phyloP scores from a whole-genome alignment of 176 grass and related monocot species.

The Puccinellia tenuiflora region DNA sequence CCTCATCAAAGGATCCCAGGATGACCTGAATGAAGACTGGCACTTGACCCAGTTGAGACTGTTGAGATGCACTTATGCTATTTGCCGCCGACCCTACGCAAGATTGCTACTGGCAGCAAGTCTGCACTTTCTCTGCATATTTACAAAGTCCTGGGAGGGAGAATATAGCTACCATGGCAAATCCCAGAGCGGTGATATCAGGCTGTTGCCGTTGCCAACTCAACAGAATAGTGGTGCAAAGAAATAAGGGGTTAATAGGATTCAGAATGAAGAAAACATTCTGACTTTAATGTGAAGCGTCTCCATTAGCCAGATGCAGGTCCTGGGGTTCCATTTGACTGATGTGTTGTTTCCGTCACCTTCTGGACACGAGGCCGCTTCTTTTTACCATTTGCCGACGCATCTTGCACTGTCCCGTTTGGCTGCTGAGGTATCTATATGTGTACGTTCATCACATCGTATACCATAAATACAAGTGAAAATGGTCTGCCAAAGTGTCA shows the following conservation, averaged over 20 bases:
- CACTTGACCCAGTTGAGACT: not conserved
- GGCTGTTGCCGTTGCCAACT: not conserved
- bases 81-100: not conserved
- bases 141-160: slow-evolving; percentile 13
- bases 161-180: not conserved
- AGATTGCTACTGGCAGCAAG: not conserved
- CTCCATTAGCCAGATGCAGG: slow-evolving; percentile 41
- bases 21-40: not conserved
- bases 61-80: not conserved
- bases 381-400: slow-evolving; percentile 50
- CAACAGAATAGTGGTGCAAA: not conserved
- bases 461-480: not conserved
- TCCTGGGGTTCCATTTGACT: slow-evolving; percentile 44
- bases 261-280: slow-evolving; percentile 1
- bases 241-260: not conserved
- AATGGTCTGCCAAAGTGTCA: not conserved
- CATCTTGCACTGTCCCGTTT: slow-evolving; percentile 45
- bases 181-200: not conserved
- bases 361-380: slow-evolving; percentile 67
- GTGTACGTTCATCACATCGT: not conserved
- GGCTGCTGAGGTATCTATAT: slow-evolving; percentile 59
- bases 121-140: slow-evolving; percentile 22
- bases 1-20: not conserved
- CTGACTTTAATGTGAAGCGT: not conserved
- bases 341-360: slow-evolving; percentile 44